Conservation (phyloP, 2,329 filamentous ascomycete species). For the Metarhizium sp. region DNA sequence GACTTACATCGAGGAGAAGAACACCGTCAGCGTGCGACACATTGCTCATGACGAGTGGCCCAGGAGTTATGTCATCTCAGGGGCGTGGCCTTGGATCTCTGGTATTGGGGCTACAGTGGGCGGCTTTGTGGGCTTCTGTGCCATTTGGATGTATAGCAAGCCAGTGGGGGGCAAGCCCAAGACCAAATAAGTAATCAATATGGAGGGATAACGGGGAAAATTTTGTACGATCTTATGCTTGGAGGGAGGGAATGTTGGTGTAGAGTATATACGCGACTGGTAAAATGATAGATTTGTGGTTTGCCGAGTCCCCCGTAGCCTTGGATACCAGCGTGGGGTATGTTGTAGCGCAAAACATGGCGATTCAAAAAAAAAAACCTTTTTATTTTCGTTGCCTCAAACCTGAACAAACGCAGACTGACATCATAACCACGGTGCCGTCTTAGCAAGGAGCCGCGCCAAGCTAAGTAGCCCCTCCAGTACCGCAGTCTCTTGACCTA, state of each 20-base stretch:
- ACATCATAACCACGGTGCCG: no score
- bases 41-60: conserved; percentile 97
- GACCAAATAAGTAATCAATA: conserved; percentile 19
- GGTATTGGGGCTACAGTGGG: conserved; percentile 76
- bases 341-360: no score
- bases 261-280: neutral
- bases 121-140: conserved; percentile 79
- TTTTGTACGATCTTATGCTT: conserved; percentile 1
- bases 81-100: conserved; percentile 88
- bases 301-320: no score
- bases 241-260: neutral
- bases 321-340: no score
- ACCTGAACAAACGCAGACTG: no score
- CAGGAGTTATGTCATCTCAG: conserved; percentile 79
- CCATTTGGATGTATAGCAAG: conserved; percentile 72
- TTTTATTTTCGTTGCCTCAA: no score
- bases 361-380: no score
- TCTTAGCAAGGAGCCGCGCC: no score
- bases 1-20: conserved; percentile 85
- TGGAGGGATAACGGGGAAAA: neutral
- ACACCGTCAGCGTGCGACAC: conserved; percentile 87
- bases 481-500: no score
- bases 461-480: no score
- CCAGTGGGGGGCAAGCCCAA: conserved; percentile 25
- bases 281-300: neutral